Conservation (phyloP, 257 asterid species). For the Knoxia roxburghii region DNA sequence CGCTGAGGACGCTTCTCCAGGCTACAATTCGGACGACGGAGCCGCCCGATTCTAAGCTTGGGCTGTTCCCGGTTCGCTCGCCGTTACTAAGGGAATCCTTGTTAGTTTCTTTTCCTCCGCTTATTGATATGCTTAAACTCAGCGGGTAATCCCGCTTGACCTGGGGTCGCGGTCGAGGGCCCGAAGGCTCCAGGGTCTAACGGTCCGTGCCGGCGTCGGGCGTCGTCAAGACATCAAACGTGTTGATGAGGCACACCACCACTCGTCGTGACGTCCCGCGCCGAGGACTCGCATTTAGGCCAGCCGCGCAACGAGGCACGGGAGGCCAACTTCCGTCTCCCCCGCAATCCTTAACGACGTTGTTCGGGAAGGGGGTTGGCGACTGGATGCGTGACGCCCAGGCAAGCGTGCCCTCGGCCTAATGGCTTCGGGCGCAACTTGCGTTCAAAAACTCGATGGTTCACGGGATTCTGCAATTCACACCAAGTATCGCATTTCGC, state of each 20-base stretch:
- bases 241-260: too few species aligned
- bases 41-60: constrained; percentile 48
- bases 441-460: constrained; percentile 63
- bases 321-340: too few species aligned
- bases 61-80: constrained; percentile 52
- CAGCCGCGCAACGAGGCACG: too few species aligned
- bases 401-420: constrained; percentile 15
- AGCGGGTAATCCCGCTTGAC: constrained; percentile 34
- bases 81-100: constrained; percentile 62
- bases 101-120: constrained; percentile 55
- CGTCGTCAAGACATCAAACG: too few species aligned
- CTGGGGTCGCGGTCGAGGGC: constrained; percentile 4
- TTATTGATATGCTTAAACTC: constrained; percentile 48
- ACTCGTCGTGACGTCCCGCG: too few species aligned
- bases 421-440: constrained; percentile 48
- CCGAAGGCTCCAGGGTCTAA: too few species aligned
- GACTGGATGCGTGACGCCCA: constrained; percentile 21
- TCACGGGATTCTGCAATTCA: constrained; percentile 65
- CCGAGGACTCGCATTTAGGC: too few species aligned
- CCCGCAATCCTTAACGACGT: too few species aligned
- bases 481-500: constrained; percentile 44
- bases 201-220: too few species aligned
- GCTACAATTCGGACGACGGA: not conserved
- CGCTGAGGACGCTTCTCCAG: constrained; percentile 6
- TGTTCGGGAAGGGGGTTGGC: too few species aligned